These are phyloP conservation scores for Ceratobasidium sp. DNA, from an alignment of 1,284 basidiomycete species.

Conservation along the genomic window DNA sequence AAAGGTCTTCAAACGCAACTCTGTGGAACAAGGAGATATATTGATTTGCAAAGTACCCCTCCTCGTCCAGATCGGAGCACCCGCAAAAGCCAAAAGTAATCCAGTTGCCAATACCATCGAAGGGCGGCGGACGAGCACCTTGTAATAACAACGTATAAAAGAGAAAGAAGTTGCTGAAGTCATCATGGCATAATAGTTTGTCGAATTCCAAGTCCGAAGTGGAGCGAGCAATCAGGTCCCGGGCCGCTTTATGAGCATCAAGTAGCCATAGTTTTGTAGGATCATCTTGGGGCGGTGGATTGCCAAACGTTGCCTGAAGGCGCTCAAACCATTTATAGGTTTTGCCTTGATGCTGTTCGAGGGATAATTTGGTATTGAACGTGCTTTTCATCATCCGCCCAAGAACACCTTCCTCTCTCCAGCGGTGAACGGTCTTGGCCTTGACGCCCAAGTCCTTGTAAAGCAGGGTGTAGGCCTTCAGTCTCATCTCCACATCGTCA, in stretches of 20 bases:
- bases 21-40: neutral
- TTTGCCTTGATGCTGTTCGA: slow-evolving; percentile 49
- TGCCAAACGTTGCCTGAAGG: slow-evolving; percentile 1
- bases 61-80: slow-evolving; percentile 4
- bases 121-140: neutral
- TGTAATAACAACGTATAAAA: slow-evolving; percentile 54
- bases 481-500: slow-evolving; percentile 51
- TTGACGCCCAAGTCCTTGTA: slow-evolving; percentile 52
- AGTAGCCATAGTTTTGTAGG: neutral
- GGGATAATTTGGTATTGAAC: slow-evolving; percentile 54
- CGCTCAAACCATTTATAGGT: slow-evolving; percentile 3
- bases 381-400: slow-evolving; percentile 57
- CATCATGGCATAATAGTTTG: slow-evolving; percentile 49
- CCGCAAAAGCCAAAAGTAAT: slow-evolving; percentile 31
- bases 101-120: neutral
- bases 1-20: slow-evolving; percentile 54
- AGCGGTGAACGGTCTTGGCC: slow-evolving; percentile 56
- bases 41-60: neutral
- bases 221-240: slow-evolving; percentile 49
- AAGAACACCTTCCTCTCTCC: slow-evolving; percentile 57
- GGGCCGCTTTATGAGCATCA: neutral
- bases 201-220: slow-evolving; percentile 57
- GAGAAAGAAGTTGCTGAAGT: slow-evolving; percentile 51
- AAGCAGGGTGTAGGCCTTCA: slow-evolving; percentile 59
- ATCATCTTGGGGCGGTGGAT: neutral